Percentiles rank a stretch among this genome's conserved stretches.
Evolutionary conservation across 345 rosid genomes (phyloP).

Genomic region (Eucalyptus pumila): DNA sequence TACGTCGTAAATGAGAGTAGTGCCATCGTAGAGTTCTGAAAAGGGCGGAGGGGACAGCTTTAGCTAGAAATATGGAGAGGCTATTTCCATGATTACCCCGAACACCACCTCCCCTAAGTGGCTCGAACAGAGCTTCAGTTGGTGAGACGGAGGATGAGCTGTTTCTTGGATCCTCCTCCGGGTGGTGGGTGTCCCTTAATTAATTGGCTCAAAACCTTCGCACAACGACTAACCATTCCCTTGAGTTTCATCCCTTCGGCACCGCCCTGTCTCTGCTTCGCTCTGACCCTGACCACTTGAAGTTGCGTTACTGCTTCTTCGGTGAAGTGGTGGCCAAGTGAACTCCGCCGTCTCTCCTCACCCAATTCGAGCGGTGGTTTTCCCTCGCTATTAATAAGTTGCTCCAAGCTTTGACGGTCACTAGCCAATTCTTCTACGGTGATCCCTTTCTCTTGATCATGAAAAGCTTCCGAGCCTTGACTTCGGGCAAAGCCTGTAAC

Average conservation of each 20-base stretch:
- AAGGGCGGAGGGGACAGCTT: background rate
- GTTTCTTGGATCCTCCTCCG: background rate
- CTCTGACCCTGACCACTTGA: slow-evolving; percentile 5
- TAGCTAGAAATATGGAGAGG: background rate
- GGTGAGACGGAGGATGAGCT: background rate
- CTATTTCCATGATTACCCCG: background rate
- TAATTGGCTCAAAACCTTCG: slow-evolving; percentile 42
- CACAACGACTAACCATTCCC: slow-evolving; percentile 56
- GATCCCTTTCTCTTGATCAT: background rate
- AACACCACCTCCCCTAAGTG: background rate
- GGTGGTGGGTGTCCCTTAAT: slow-evolving; percentile 7
- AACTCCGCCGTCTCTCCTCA: slow-evolving; percentile 2
- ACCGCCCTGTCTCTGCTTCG: background rate
- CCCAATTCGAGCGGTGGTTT: background rate
- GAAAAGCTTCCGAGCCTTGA: background rate
- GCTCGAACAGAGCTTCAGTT: background rate
- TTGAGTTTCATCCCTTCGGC: slow-evolving; percentile 20
- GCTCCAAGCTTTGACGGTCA: slow-evolving; percentile 47
- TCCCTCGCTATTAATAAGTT: slow-evolving; percentile 33
- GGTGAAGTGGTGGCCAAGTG: slow-evolving; percentile 37
- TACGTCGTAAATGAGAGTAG: background rate
- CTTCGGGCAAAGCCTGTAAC: background rate
- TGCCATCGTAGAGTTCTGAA: background rate
- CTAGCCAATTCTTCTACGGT: background rate
- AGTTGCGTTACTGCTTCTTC: slow-evolving; percentile 38